Evolutionary conservation across 331 rosid species (phyloP), one percentile per base, ranked within the genome.

Genomic region (Ulmus americana): DNA sequence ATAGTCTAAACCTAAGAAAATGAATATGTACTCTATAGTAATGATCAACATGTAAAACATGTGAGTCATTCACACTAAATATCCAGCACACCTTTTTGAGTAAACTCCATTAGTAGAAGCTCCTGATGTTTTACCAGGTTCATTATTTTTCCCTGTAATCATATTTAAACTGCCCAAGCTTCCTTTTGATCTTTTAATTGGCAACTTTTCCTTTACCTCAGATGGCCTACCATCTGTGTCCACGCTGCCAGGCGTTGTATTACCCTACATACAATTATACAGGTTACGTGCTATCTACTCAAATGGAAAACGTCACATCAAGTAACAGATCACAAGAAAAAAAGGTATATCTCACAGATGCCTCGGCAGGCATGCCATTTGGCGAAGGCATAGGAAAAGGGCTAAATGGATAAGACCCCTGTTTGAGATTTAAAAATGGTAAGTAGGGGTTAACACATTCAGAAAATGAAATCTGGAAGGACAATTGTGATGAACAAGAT

Each of bases 371-470:
- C 56, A 90, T 71, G 55, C 97, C 99, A 62, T 94, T 94, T 55
- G 96, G 94, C 71, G 98, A 81, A 80, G 97, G 90, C 77, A 90
- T 80, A 46, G 97, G 83, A 85, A 83, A 94, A 64, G 99, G 95
- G 70, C 95, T 92, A 70, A 85, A 94, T 63, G 99, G 97, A 81
- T 94, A 94, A 59, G 99, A 85, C 66, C 95, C 99, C 99, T 94
- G 85, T 35, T 38, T 48, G 48, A 68, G 51, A 28, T 28, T 28
- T 3, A 28, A 28, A 28, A 73, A 60, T 67, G 72, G 59, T 46
- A 73, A 61, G 70, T 39, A 11, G 76, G 54, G 6, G 72, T 56
- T 54, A 63, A 22, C 67, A 45, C 54, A 72, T 45, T 35, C 4
- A 45, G 50, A 67, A 58, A 66, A 69, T 51, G 57, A 72, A 39